Conservation (phyloP, 2,329 filamentous ascomycete genomes). For the Allantophomopsis lycopodina region DNA sequence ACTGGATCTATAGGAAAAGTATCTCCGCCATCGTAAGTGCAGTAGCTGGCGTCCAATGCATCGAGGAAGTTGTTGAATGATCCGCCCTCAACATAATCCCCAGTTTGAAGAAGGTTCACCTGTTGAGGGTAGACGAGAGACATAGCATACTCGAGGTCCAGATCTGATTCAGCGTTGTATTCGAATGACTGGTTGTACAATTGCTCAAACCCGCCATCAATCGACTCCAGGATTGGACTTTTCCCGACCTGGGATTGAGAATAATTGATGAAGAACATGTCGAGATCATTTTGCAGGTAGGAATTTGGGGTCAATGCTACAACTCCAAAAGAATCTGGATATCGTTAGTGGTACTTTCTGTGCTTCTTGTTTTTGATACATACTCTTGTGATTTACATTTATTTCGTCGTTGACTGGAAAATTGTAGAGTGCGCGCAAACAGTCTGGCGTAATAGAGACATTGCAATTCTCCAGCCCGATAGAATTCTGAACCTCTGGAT, state of each 20-base stretch:
- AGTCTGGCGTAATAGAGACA: not conserved
- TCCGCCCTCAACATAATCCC: constrained; percentile 21
- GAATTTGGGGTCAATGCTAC: constrained; percentile 36
- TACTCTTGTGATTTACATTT: constrained; percentile 30
- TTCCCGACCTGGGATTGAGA: constrained; percentile 26
- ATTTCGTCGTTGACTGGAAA: not conserved
- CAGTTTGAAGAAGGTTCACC: constrained; percentile 31
- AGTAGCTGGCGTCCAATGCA: constrained; percentile 30
- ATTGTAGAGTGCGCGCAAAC: not conserved
- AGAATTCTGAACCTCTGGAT: too few species aligned
- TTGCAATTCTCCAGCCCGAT: not conserved
- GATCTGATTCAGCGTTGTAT: constrained; percentile 32
- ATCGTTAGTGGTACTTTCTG: too few species aligned
- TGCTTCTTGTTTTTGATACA: too few species aligned
- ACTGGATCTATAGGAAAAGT: constrained; percentile 22
- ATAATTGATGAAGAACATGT: constrained; percentile 30
- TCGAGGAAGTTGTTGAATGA: constrained; percentile 29
- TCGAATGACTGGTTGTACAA: constrained; percentile 20
- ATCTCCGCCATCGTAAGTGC: constrained; percentile 24
- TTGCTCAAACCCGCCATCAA: constrained; percentile 31
- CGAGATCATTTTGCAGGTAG: constrained; percentile 33
- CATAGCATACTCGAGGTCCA: constrained; percentile 41
- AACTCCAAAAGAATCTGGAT: constrained; percentile 34
- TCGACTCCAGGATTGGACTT: constrained; percentile 27
- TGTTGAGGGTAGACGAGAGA: constrained; percentile 36